Evolutionary conservation across 169 alveolate species (phyloP).

Genomic region (Eimeria acervulina): DNA sequence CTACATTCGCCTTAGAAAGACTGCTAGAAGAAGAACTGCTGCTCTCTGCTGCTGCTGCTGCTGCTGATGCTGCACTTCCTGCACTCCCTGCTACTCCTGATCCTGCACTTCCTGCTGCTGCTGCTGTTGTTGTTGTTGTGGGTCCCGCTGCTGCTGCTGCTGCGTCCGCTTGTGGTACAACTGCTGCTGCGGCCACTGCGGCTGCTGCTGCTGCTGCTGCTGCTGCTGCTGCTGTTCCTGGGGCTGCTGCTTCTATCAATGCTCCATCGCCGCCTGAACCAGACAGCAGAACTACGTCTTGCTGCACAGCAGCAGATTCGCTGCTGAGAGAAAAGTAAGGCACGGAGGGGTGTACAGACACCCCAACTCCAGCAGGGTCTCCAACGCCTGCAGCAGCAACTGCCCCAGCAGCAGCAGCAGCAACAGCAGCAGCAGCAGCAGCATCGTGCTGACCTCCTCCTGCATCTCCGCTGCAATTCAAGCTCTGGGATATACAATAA

Average conservation of each 20-base stretch:
- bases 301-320: slow-evolving; percentile 20
- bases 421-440: slow-evolving; percentile 8
- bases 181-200: background rate
- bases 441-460: background rate
- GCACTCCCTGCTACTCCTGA: background rate
- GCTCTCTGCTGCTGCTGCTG: slow-evolving; percentile 31
- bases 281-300: slow-evolving; percentile 10
- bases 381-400: background rate
- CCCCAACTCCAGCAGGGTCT: background rate
- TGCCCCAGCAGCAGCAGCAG: slow-evolving; percentile 40
- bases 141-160: background rate
- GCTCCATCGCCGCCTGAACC: background rate
- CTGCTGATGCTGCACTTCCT: slow-evolving; percentile 7
- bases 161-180: no score
- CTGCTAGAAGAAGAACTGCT: background rate
- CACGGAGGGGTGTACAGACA: background rate
- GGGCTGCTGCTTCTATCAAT: background rate
- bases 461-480: background rate
- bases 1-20: background rate
- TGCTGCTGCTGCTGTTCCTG: slow-evolving; percentile 19
- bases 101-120: background rate
- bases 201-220: background rate
- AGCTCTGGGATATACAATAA: background rate
- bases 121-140: background rate
- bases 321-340: slow-evolving; percentile 49